Evolutionary conservation across 345 rosid genomes (phyloP).

Genomic region (Eucalyptus erythrocorys): DNA sequence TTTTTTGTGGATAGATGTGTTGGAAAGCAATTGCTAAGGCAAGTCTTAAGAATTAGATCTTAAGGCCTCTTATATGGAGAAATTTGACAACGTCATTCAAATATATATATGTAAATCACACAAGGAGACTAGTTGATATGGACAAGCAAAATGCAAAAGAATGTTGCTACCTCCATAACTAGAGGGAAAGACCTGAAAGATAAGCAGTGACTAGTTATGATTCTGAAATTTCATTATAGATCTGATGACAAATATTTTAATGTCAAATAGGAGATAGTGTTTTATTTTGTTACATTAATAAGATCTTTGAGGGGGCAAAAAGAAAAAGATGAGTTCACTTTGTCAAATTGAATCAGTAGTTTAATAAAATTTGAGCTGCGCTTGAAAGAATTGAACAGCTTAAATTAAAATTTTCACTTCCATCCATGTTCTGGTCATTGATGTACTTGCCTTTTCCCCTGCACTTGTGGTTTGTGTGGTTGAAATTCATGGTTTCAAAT

Average conservation of each 20-base stretch:
- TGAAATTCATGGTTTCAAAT: not conserved
- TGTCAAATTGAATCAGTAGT: not conserved
- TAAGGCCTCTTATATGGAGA: not conserved
- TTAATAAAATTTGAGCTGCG: not conserved
- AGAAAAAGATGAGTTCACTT: fast-evolving
- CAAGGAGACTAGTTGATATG: not conserved
- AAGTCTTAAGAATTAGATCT: not conserved
- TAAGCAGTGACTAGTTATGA: not conserved
- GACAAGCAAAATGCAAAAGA: not conserved
- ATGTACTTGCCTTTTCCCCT: fast-evolving
- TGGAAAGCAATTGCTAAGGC: not conserved
- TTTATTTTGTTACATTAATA: not conserved
- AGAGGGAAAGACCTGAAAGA: not conserved
- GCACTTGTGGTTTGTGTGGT: fast-evolving
- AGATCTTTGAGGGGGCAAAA: fast-evolving
- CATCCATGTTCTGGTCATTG: not conserved
- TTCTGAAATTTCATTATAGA: not conserved
- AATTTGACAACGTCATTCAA: fast-evolving
- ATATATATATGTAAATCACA: not conserved
- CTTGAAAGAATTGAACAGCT: not conserved
- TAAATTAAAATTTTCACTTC: not conserved
- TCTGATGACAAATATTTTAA: not conserved
- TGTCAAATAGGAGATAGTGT: not conserved
- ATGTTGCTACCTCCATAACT: not conserved
- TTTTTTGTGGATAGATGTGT: not conserved